Percentiles rank a stretch among this genome's conserved stretches.
Evolutionary conservation across 176 grass and related monocot species (phyloP).

Genomic region (Avena atlantica): DNA sequence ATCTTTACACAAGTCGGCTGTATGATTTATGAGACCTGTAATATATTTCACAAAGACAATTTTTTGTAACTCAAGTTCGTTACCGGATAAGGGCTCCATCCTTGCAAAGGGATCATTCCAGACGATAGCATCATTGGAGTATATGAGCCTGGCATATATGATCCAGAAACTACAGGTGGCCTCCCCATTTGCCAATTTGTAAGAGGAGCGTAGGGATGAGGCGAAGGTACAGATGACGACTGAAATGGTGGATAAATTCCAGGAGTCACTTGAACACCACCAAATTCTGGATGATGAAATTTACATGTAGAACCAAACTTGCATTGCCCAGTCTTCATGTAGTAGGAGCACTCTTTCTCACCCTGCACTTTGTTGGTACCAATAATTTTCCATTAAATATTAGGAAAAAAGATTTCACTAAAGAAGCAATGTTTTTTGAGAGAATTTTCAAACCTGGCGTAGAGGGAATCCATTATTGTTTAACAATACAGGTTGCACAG

Average conservation of each 20-base stretch:
- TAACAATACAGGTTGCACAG: constrained; percentile 62
- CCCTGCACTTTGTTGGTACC: constrained; percentile 62
- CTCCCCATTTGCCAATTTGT: constrained; percentile 83
- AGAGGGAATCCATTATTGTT: constrained; percentile 84
- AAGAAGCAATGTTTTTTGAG: constrained; percentile 22
- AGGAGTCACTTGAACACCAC: constrained; percentile 54
- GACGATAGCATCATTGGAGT: constrained; percentile 77
- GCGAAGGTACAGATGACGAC: constrained; percentile 57
- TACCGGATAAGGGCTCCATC: constrained; percentile 93
- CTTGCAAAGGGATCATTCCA: constrained; percentile 82
- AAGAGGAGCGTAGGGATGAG: constrained; percentile 65
- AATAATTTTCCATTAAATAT: constrained; percentile 32
- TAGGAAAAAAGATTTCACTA: constrained; percentile 4
- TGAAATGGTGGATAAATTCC: constrained; percentile 75
- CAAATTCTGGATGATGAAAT: constrained; percentile 86
- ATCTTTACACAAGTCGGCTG: not conserved
- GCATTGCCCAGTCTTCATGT: constrained; percentile 95
- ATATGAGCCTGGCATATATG: constrained; percentile 69
- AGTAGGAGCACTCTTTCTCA: constrained; percentile 98
- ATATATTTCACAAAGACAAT: constrained; percentile 28
- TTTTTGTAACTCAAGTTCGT: constrained; percentile 25
- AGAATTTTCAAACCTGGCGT: constrained; percentile 62
- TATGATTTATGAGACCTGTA: not conserved
- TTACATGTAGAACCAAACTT: constrained; percentile 92
- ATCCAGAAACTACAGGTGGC: constrained; percentile 66